Conservation (phyloP, 169 alveolate genomes). For the Cryptosporidium canis region DNA sequence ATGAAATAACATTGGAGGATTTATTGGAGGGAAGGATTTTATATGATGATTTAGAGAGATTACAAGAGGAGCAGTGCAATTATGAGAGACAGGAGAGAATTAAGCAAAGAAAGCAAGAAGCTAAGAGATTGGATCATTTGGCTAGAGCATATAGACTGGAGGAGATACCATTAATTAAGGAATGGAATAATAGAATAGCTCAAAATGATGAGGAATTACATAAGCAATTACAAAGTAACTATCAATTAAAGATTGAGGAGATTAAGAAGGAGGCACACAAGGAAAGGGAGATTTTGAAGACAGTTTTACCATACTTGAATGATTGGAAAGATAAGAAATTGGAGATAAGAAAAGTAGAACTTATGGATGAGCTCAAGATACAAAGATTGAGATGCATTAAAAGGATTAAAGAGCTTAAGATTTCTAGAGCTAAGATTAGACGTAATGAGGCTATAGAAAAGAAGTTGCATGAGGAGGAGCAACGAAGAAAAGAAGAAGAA, state of each 20-base stretch:
- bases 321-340: slow-evolving; percentile 42
- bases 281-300: slow-evolving; percentile 74
- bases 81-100: slow-evolving; percentile 86
- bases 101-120: slow-evolving; percentile 83
- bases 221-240: slow-evolving; percentile 69
- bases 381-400: slow-evolving; percentile 74
- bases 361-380: slow-evolving; percentile 13
- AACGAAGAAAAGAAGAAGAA: slow-evolving; percentile 81
- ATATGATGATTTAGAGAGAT: slow-evolving; percentile 88
- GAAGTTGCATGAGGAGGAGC: slow-evolving; percentile 81
- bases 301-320: slow-evolving; percentile 59
- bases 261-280: slow-evolving; percentile 67
- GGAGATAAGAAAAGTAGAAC: slow-evolving; percentile 49
- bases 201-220: slow-evolving; percentile 55
- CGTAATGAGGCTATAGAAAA: slow-evolving; percentile 78
- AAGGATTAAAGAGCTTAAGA: slow-evolving; percentile 80
- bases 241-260: slow-evolving; percentile 13
- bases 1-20: slow-evolving; percentile 86
- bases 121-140: slow-evolving; percentile 86
- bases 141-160: slow-evolving; percentile 86
- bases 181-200: slow-evolving; percentile 29
- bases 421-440: slow-evolving; percentile 83
- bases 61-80: slow-evolving; percentile 80
- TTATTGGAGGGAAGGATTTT: slow-evolving; percentile 86
- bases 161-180: slow-evolving; percentile 76